These are phyloP conservation scores for Microdochium paspali DNA, from an alignment of 2,329 filamentous ascomycete species.

Conservation along the genomic window DNA sequence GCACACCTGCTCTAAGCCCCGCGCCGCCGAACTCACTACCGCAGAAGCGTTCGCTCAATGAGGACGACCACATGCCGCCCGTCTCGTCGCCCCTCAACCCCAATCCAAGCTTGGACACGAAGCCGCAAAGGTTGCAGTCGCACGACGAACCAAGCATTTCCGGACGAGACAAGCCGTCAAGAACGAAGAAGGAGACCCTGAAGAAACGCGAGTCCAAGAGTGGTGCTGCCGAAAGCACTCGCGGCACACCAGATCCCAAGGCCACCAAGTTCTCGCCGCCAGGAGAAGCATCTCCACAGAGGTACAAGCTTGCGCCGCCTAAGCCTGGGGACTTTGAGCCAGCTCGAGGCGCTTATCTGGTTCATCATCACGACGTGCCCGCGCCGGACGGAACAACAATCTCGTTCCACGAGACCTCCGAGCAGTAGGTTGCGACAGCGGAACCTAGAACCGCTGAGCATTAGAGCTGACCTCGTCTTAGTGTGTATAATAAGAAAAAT, in stretches of 20 bases:
- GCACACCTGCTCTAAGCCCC: not conserved
- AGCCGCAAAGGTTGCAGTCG: slow-evolving; percentile 24
- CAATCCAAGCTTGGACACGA: slow-evolving; percentile 35
- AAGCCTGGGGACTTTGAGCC: slow-evolving; percentile 53
- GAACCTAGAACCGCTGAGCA: slow-evolving; percentile 1
- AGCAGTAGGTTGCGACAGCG: slow-evolving; percentile 41
- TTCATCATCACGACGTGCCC: slow-evolving; percentile 42
- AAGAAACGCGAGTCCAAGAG: slow-evolving; percentile 60
- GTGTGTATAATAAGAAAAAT: slow-evolving; percentile 56
- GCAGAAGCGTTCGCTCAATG: slow-evolving; percentile 51
- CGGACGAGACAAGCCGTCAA: slow-evolving; percentile 37
- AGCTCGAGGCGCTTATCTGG: slow-evolving; percentile 47
- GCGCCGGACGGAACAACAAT: slow-evolving; percentile 39
- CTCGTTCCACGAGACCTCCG: slow-evolving; percentile 53
- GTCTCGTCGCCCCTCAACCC: slow-evolving; percentile 69
- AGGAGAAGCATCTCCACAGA: slow-evolving; percentile 40
- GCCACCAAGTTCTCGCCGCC: slow-evolving; percentile 19
- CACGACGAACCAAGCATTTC: slow-evolving; percentile 24
- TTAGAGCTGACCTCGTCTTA: slow-evolving; percentile 13
- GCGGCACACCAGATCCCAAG: slow-evolving; percentile 50
- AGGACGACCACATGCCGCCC: slow-evolving; percentile 61
- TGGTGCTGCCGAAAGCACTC: slow-evolving; percentile 33
- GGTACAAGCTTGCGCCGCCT: slow-evolving; percentile 56
- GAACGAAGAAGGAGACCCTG: slow-evolving; percentile 55
- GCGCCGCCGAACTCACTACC: slow-evolving; percentile 31